Conservation (phyloP, 2,329 filamentous ascomycete species). For the Pseudocercospora fuligena region DNA sequence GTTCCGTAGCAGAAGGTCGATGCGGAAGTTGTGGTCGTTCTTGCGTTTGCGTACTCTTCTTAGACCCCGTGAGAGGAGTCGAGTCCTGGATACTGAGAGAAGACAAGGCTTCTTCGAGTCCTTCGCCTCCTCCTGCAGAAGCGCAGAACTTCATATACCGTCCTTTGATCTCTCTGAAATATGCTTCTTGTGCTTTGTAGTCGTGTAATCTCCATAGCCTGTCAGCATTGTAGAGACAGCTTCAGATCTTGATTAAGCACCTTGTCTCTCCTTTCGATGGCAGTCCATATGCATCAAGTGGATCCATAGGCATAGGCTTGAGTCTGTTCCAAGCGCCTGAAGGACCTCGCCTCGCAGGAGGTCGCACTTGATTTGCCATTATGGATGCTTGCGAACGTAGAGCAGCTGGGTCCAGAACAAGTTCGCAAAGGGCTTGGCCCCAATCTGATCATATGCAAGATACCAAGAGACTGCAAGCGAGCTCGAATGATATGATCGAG, state of each 20-base stretch:
- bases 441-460: neutral
- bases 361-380: conserved; percentile 34
- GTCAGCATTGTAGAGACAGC: conserved; percentile 17
- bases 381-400: neutral
- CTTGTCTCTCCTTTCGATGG: conserved; percentile 89
- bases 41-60: conserved; percentile 8
- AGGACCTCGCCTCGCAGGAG: conserved; percentile 41
- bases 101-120: conserved; percentile 76
- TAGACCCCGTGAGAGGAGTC: neutral
- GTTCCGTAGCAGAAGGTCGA: conserved; percentile 38
- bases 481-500: neutral
- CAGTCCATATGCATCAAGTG: conserved; percentile 79
- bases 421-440: neutral
- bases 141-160: conserved; percentile 91
- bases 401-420: conserved; percentile 8
- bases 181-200: conserved; percentile 77
- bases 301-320: conserved; percentile 74
- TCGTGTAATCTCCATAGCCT: conserved; percentile 55
- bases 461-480: neutral
- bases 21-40: conserved; percentile 23
- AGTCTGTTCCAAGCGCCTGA: conserved; percentile 71
- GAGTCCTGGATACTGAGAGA: conserved; percentile 56
- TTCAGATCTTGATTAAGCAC: conserved; percentile 51
- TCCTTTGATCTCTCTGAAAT: conserved; percentile 85
- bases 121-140: conserved; percentile 69